phyloP scores from a whole-genome alignment of 2,329 filamentous ascomycete genomes.

The Diplocarpon mali region DNA sequence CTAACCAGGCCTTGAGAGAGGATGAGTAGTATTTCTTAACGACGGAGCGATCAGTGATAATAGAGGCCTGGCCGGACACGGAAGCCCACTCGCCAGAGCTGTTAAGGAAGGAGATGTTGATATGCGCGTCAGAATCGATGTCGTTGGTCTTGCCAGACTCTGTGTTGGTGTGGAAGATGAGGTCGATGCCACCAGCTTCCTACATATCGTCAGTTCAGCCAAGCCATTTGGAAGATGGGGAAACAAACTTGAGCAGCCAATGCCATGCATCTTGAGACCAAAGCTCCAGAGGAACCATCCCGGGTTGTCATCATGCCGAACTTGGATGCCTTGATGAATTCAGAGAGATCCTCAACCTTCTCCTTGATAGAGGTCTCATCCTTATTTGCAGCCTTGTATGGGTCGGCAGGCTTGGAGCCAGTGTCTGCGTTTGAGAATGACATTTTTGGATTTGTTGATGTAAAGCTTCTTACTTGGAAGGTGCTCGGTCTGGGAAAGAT shows the following conservation, averaged over 20 bases:
- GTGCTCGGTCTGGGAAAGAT: neutral
- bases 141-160: conserved; percentile 83
- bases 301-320: conserved; percentile 85
- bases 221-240: neutral
- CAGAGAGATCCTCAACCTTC: conserved; percentile 63
- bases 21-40: conserved; percentile 69
- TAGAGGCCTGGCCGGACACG: conserved; percentile 58
- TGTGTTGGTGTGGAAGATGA: conserved; percentile 87
- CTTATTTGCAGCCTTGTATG: conserved; percentile 65
- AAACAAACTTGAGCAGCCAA: conserved; percentile 58
- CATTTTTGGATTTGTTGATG: conserved; percentile 11
- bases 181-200: conserved; percentile 69
- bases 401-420: conserved; percentile 55
- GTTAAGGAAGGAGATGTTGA: conserved; percentile 77
- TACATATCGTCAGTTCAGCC: conserved; percentile 27
- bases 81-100: conserved; percentile 75
- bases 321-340: conserved; percentile 63
- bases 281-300: conserved; percentile 48
- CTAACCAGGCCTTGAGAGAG: conserved; percentile 71
- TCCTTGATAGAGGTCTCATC: conserved; percentile 54
- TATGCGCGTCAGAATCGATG: conserved; percentile 56
- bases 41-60: conserved; percentile 57
- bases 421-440: conserved; percentile 48
- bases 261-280: conserved; percentile 81
- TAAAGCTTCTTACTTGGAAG: conserved; percentile 4